Percentiles rank a stretch among this genome's conserved stretches.
Evolutionary conservation across 345 rosid genomes (phyloP).

Genomic region (Cochlearia excelsa): DNA sequence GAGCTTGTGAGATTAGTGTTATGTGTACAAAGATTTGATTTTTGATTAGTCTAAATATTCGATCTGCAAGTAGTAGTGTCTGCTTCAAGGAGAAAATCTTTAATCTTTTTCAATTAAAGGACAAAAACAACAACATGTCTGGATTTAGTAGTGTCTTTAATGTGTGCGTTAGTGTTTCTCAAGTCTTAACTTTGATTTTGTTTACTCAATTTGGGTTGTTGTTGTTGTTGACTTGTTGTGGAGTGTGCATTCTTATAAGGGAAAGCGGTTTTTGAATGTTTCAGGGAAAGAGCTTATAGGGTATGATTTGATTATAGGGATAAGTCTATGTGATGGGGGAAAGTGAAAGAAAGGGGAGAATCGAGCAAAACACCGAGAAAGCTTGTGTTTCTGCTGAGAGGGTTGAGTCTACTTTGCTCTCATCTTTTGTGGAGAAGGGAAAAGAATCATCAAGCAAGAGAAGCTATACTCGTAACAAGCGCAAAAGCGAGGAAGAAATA

Average conservation of each 20-base stretch:
- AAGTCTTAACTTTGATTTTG: too few species aligned
- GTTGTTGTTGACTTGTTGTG: background rate
- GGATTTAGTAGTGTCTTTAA: conserved; percentile 22
- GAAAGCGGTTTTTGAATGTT: background rate
- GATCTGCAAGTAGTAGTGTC: conserved; percentile 12
- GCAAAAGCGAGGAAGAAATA: conserved; percentile 22
- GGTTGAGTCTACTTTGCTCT: conserved; percentile 23
- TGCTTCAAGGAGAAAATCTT: conserved; percentile 4
- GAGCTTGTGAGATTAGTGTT: conserved; percentile 11
- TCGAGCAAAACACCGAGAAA: conserved; percentile 6
- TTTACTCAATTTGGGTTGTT: too few species aligned
- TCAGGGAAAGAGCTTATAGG: conserved; percentile 22
- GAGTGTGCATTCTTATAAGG: conserved; percentile 1
- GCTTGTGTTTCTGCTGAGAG: conserved; percentile 26
- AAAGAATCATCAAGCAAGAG: conserved; percentile 19
- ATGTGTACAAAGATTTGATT: conserved; percentile 3
- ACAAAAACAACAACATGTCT: conserved; percentile 1
- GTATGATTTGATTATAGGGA: conserved; percentile 24
- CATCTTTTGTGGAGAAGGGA: conserved; percentile 26
- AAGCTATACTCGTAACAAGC: conserved; percentile 14
- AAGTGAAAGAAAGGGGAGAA: conserved; percentile 20
- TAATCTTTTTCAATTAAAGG: background rate
- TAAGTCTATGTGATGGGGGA: conserved; percentile 25
- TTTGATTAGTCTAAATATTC: conserved; percentile 13
- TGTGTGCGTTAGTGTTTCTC: conserved; percentile 1